Evolutionary conservation across 2,329 filamentous ascomycete species (phyloP).

Genomic region (Trichophyton verrucosum): DNA sequence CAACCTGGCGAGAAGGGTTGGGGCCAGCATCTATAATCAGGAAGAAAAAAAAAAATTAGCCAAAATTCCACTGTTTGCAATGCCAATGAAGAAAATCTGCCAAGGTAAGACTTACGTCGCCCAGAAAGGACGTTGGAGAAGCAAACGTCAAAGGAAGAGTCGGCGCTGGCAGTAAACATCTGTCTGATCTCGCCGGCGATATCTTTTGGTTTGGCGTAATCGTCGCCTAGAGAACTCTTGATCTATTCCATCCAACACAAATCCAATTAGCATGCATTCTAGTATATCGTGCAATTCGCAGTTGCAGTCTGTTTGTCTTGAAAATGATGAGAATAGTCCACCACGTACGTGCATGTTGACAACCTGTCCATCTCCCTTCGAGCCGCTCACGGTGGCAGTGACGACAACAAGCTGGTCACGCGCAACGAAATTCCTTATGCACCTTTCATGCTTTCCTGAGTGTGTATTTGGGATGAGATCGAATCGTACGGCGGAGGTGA

Average conservation of each 20-base stretch:
- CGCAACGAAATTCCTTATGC: conserved; percentile 89
- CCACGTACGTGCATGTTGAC: conserved; percentile 81
- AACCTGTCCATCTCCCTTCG: conserved; percentile 77
- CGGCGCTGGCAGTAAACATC: conserved; percentile 83
- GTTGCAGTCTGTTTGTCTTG: background rate
- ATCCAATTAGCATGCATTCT: conserved; percentile 27
- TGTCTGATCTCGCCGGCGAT: conserved; percentile 83
- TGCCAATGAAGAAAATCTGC: background rate
- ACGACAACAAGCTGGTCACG: conserved; percentile 91
- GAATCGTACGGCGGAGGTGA: conserved; percentile 64
- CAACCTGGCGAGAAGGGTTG: conserved; percentile 55
- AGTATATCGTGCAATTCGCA: background rate
- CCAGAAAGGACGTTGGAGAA: conserved; percentile 70
- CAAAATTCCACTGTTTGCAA: background rate
- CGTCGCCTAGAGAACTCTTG: conserved; percentile 86
- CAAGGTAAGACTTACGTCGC: conserved; percentile 44
- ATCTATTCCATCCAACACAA: conserved; percentile 47
- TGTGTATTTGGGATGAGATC: conserved; percentile 63
- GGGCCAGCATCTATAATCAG: conserved; percentile 24
- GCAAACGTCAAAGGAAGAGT: conserved; percentile 91
- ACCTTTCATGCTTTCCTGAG: conserved; percentile 59
- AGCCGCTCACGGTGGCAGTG: conserved; percentile 75
- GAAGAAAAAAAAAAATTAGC: conserved; percentile 1
- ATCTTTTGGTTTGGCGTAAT: conserved; percentile 85
- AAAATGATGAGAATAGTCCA: background rate